Conservation (phyloP, 2,329 filamentous ascomycete genomes). For the Cercospora nicotianae region DNA sequence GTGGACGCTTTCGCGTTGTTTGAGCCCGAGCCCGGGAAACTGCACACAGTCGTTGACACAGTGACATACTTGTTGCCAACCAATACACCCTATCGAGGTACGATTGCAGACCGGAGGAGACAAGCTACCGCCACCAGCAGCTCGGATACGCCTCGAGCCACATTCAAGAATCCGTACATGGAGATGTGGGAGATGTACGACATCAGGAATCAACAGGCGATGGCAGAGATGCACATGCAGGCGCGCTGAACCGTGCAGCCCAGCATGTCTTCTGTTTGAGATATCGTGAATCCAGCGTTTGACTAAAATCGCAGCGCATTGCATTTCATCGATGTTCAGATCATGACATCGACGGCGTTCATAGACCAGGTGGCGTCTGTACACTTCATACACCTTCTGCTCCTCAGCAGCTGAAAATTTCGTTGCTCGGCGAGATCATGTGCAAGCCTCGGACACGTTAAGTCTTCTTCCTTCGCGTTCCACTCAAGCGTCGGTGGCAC, state of each 20-base stretch:
- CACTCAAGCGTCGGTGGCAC: not conserved
- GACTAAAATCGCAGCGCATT: not conserved
- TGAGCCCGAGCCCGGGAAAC: not conserved
- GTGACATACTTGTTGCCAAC: not conserved
- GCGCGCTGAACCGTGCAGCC: not conserved
- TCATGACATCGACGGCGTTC: not conserved
- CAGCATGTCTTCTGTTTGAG: not conserved
- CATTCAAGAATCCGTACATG: not conserved
- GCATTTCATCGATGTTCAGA: not conserved
- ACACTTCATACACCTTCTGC: not conserved
- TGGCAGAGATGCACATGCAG: not conserved
- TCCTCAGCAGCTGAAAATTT: not conserved
- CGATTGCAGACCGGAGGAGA: not conserved
- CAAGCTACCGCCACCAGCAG: not conserved
- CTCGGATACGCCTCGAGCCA: not conserved
- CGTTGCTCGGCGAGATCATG: not conserved
- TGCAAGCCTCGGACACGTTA: not conserved
- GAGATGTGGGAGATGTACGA: not conserved
- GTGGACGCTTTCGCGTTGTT: not conserved
- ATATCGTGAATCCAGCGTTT: not conserved
- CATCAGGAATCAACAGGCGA: not conserved
- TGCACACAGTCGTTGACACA: not conserved
- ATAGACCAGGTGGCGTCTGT: not conserved
- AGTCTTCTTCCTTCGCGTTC: not conserved
- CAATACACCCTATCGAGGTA: not conserved